phyloP scores from a whole-genome alignment of 1,284 basidiomycete genomes.

The Puccinia horiana region DNA sequence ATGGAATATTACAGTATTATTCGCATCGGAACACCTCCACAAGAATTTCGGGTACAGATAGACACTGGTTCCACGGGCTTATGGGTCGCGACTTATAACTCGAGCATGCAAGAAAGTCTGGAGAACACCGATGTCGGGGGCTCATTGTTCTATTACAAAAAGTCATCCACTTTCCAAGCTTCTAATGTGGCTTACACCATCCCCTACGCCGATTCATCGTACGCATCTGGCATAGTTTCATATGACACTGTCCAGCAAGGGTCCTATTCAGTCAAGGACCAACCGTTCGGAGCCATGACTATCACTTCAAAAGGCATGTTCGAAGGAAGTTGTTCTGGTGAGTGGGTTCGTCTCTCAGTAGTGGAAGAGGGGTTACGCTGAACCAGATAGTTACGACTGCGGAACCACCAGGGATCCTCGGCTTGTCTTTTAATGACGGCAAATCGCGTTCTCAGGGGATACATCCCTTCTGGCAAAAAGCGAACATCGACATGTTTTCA shows the following conservation, averaged over 20 bases:
- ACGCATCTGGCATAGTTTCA: constrained; percentile 17
- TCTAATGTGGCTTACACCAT: constrained; percentile 35
- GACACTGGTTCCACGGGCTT: constrained; percentile 46
- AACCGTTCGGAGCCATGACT: constrained; percentile 41
- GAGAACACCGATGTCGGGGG: constrained; percentile 34
- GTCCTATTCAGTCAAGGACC: constrained; percentile 16
- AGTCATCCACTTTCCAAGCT: constrained; percentile 29
- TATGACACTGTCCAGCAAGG: constrained; percentile 39
- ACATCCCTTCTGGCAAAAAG: constrained; percentile 38
- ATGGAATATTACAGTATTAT: constrained; percentile 42
- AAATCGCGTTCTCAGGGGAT: background rate
- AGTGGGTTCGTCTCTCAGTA: background rate
- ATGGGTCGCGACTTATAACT: constrained; percentile 39
- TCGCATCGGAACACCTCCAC: constrained; percentile 42
- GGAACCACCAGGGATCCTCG: constrained; percentile 27
- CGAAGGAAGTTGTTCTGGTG: constrained; percentile 36
- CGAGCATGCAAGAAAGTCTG: constrained; percentile 13
- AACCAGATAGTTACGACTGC: background rate
- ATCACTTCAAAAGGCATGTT: constrained; percentile 41
- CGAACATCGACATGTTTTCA: constrained; percentile 30
- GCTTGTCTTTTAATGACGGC: constrained; percentile 24
- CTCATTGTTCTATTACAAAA: constrained; percentile 31
- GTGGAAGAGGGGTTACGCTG: background rate
- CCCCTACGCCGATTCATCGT: constrained; percentile 41
- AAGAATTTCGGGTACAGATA: constrained; percentile 40